phyloP scores from a whole-genome alignment of 2,329 filamentous ascomycete genomes.

The Dryadomyces quercus-mongolicae region DNA sequence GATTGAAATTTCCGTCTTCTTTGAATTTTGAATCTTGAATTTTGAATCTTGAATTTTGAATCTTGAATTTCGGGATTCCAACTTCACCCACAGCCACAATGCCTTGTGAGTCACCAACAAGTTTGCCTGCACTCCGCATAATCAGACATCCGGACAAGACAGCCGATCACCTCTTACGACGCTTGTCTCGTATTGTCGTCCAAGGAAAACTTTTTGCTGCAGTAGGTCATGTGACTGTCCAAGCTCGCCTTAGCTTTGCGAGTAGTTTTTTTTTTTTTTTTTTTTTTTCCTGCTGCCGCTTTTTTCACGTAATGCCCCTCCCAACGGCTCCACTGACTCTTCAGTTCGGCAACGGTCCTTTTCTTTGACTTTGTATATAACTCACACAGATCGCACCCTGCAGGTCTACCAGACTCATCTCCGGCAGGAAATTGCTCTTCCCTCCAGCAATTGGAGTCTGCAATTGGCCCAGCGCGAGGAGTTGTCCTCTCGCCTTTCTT shows the following conservation, averaged over 20 bases:
- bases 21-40: too few species aligned
- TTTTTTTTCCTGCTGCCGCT: neutral
- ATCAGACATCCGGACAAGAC: too few species aligned
- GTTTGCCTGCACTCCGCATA: too few species aligned
- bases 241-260: neutral
- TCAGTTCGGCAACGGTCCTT: neutral
- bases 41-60: too few species aligned
- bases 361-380: neutral
- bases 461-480: slow-evolving; percentile 6
- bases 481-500: slow-evolving; percentile 3
- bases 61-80: too few species aligned
- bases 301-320: neutral
- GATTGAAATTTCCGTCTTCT: too few species aligned
- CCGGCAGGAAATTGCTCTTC: neutral
- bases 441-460: slow-evolving; percentile 3
- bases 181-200: too few species aligned
- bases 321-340: slow-evolving; percentile 2
- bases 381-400: neutral
- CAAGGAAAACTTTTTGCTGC: too few species aligned
- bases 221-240: neutral
- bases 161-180: too few species aligned
- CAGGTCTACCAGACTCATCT: neutral
- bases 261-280: neutral
- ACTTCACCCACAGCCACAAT: too few species aligned
- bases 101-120: too few species aligned